Evolutionary conservation across 1,139 yeast species (phyloP).

Genomic region (Arxiozyma heterogenica): DNA sequence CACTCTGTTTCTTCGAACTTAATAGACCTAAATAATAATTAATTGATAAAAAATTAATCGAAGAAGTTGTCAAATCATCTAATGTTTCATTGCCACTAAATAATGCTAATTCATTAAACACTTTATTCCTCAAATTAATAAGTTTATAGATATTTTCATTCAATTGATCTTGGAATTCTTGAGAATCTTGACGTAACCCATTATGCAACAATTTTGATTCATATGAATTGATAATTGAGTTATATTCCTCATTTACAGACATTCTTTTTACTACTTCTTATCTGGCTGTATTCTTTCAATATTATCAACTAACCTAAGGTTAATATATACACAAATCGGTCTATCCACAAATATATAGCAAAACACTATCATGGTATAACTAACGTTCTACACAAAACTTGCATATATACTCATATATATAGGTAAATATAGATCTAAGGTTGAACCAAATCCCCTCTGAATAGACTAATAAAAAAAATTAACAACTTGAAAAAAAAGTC

Average conservation of each 20-base stretch:
- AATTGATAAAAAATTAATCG: constrained; percentile 45
- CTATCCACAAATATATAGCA: no score
- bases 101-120: constrained; percentile 33
- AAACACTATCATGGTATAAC: no score
- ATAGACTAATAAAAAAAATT: no score
- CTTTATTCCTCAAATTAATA: constrained; percentile 28
- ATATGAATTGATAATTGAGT: constrained; percentile 12
- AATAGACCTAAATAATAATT: constrained; percentile 43
- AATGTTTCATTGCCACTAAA: constrained; percentile 55
- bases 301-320: neutral
- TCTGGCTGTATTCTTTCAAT: neutral
- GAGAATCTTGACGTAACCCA: constrained; percentile 30
- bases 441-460: neutral
- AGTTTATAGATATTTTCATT: constrained; percentile 22
- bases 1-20: constrained; percentile 23
- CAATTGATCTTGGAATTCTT: constrained; percentile 28
- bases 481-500: neutral
- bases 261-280: neutral
- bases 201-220: constrained; percentile 13
- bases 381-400: no score
- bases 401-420: neutral
- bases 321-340: no score
- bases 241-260: constrained; percentile 13
- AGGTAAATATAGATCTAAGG: neutral
- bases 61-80: constrained; percentile 47